phyloP scores from a whole-genome alignment of 805 yeast species.

The Saccharomycopsis sp. region DNA sequence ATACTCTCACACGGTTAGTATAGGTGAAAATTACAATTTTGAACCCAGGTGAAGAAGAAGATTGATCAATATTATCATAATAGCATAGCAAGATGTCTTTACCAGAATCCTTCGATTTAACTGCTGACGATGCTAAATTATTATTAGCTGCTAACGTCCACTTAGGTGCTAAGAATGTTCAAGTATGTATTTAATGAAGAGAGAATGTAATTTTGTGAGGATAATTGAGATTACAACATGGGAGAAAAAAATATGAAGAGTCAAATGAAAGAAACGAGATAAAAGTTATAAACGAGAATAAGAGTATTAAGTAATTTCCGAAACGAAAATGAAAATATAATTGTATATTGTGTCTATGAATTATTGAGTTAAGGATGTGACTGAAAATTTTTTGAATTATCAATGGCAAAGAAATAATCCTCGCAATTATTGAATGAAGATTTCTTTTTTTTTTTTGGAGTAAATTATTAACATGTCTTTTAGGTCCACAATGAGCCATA shows the following conservation, averaged over 20 bases:
- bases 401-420: no score
- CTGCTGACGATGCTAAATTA: conserved; percentile 98
- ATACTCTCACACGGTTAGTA: background rate
- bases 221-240: background rate
- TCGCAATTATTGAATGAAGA: no score
- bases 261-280: background rate
- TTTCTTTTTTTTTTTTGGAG: no score
- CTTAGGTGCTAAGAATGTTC: conserved; percentile 99
- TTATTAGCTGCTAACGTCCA: conserved; percentile 99
- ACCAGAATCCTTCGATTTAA: conserved; percentile 85
- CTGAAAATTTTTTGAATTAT: no score
- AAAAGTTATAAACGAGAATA: no score
- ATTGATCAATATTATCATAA: background rate
- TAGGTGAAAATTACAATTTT: background rate
- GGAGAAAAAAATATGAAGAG: background rate
- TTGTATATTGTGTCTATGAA: no score
- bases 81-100: conserved; percentile 50
- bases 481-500: conserved; percentile 95
- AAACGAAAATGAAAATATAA: background rate
- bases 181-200: conserved; percentile 52
- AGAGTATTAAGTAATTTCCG: background rate
- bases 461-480: no score
- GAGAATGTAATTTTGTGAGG: background rate
- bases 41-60: no score
- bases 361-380: no score